These are phyloP conservation scores for Malus orientalis DNA, from an alignment of 306 rosid species.

Conservation along the genomic window DNA sequence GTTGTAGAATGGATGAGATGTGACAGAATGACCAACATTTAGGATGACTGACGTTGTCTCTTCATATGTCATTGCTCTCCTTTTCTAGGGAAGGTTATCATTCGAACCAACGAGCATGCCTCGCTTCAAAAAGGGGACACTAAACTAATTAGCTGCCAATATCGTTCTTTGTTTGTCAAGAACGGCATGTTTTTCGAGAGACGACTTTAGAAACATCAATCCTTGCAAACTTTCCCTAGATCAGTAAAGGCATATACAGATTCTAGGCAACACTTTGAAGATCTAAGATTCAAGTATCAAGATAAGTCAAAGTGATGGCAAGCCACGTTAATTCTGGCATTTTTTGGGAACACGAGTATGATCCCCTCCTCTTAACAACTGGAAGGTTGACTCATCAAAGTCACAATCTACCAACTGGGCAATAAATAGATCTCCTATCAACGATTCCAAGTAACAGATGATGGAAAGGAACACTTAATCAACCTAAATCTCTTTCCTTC, in stretches of 20 bases:
- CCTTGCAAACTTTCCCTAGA: too few relatives aligned
- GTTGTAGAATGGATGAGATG: neutral
- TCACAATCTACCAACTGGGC: neutral
- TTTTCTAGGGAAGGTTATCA: neutral
- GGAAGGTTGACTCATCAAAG: neutral
- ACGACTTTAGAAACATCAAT: neutral
- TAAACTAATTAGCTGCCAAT: neutral
- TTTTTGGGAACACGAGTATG: neutral
- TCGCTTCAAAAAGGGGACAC: neutral
- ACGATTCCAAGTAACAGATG: too few relatives aligned
- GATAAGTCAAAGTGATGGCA: neutral
- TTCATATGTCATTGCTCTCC: neutral
- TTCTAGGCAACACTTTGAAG: neutral
- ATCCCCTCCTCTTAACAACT: fast-evolving
- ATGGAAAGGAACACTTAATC: too few relatives aligned
- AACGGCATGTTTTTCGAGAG: neutral
- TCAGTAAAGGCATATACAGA: neutral
- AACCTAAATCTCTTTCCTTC: too few relatives aligned
- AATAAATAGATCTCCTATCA: too few relatives aligned
- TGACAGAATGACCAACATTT: neutral
- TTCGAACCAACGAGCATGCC: neutral
- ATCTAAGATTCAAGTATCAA: neutral
- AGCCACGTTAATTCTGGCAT: too few relatives aligned
- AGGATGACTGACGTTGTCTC: too few relatives aligned
- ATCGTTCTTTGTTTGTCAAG: neutral